Evolutionary conservation across 1,284 basidiomycete species (phyloP), one percentile per base, ranked within the genome.

Genomic region (Cystobasidiaceae sp.): DNA sequence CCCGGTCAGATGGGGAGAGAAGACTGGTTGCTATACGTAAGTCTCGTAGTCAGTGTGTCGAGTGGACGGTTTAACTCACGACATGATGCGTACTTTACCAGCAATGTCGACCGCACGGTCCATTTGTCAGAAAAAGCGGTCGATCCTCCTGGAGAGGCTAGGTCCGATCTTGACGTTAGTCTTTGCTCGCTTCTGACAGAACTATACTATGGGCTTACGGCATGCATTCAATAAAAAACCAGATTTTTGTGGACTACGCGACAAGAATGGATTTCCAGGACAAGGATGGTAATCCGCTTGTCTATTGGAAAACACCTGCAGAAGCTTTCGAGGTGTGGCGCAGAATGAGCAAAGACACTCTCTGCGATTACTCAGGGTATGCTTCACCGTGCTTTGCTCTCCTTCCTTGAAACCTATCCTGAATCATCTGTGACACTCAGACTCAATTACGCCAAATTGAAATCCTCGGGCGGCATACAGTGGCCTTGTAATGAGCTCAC

Each of bases 401-500:
- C 2, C 4, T 4, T 27, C 13, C 1, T 2, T 23, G 2, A n/a
- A 19, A 15, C 41, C 34, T 37, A 6, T 6, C 39, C 17, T 23
- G 2, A 17, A 8, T 25, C 21, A 1, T 30, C 25, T 3, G 17
- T 13, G 25, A 11, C 21, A 1, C 28, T 8, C 49, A 59, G 57
- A 11, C 30, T 59, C 21, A 59, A 8, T 8, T 59, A 59, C 44
- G 43, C 28, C 2, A 59, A 59, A 17, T 32, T 59, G 4, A 43
- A 30, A 9, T 33, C 32, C 39, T 43, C 56, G 3, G 33, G 44
- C 3, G 57, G 57, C 7, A 49, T 59, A 7, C 57, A 59, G 33
- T 59, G 57, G 57, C 57, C 57, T 19, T 59, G 57, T 23, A 59
- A 59, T 37, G 57, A 59, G 30, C 9, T 59, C 0, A 59, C 57